phyloP scores from a whole-genome alignment of 257 asterid genomes.

The Cruciata laevipes region DNA sequence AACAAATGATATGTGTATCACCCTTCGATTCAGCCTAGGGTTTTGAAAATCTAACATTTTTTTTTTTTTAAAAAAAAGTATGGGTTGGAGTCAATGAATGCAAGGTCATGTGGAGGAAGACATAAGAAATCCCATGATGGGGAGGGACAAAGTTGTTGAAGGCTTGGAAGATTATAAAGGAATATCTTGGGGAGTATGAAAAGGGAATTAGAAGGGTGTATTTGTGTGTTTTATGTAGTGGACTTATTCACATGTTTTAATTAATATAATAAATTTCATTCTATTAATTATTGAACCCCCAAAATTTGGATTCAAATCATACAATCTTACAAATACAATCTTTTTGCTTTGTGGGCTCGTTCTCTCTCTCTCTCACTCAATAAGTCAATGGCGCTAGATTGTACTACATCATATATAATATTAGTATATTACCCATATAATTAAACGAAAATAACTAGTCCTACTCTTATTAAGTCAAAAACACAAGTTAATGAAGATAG shows the following conservation, averaged over 20 bases:
- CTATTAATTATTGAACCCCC: constrained; percentile 1
- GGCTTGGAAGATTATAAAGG: constrained; percentile 53
- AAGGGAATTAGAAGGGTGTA: constrained; percentile 74
- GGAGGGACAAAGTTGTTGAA: constrained; percentile 78
- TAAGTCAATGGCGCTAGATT: constrained; percentile 36
- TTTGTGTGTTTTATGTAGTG: constrained; percentile 43
- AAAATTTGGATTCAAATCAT: constrained; percentile 6
- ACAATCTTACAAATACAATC: constrained; percentile 30
- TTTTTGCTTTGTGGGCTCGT: constrained; percentile 23
- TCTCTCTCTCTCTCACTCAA: constrained; percentile 13
- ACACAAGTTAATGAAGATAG: too few species aligned
- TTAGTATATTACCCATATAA: background rate
- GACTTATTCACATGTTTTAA: constrained; percentile 38
- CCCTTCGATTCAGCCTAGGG: constrained; percentile 78
- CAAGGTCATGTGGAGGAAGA: constrained; percentile 55
- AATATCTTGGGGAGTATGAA: constrained; percentile 70
- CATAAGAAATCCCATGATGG: constrained; percentile 67
- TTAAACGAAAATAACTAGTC: background rate
- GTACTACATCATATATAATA: constrained; percentile 24
- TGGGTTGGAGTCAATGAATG: constrained; percentile 15
- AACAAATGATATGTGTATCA: constrained; percentile 11
- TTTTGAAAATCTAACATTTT: constrained; percentile 33
- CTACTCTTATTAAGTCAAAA: constrained; percentile 1
- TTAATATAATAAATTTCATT: background rate
- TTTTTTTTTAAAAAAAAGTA: too few species aligned